A percentile compares a stretch with the other conserved stretches of the same genome.
Evolutionary conservation across 176 grass and related monocot species (phyloP).

Genomic region (Guadua angustifolia): DNA sequence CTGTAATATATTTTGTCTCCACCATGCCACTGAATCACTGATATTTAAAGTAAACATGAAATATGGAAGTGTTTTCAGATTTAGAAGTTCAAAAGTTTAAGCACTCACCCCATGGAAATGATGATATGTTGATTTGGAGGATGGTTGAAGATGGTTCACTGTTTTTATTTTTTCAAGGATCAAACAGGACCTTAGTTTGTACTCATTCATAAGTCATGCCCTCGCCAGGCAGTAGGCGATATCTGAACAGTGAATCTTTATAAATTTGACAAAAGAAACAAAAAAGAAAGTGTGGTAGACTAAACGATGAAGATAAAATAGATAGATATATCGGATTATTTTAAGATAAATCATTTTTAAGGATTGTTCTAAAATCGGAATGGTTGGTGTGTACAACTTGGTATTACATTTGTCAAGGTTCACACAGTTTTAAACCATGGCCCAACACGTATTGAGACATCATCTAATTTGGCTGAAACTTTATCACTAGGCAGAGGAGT

Average conservation of each 20-base stretch:
- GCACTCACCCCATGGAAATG: neutral
- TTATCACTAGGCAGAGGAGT: neutral
- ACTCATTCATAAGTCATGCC: neutral
- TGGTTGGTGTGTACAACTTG: neutral
- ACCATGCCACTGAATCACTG: neutral
- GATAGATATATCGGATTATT: neutral
- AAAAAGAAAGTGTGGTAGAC: neutral
- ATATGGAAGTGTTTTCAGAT: neutral
- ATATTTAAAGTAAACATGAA: slow-evolving; percentile 20
- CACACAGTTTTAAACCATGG: neutral
- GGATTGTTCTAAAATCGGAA: neutral
- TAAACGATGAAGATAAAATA: neutral
- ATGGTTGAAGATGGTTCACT: neutral
- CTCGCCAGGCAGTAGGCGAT: neutral
- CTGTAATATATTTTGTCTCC: neutral
- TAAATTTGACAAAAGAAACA: neutral
- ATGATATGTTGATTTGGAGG: neutral
- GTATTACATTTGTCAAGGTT: neutral
- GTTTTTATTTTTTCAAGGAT: neutral
- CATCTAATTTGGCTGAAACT: neutral
- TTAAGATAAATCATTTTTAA: neutral
- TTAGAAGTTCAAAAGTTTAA: neutral
- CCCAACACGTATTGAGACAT: neutral
- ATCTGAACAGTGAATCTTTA: neutral
- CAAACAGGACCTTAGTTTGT: neutral